Conservation (phyloP, 2,329 filamentous ascomycete genomes). For the Xylogone sp. region DNA sequence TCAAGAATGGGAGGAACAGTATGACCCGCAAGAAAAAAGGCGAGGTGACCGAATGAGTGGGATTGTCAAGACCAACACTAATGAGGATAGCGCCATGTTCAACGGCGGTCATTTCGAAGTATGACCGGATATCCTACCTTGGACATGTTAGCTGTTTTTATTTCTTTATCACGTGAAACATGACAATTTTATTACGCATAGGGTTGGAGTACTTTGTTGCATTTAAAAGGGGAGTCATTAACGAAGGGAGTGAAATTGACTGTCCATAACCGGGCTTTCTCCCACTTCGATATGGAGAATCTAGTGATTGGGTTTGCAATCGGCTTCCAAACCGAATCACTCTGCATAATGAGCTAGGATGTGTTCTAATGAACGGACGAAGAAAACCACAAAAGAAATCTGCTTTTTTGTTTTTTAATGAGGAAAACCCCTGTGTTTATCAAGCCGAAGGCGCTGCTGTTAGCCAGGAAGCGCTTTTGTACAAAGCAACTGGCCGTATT, state of each 20-base stretch:
- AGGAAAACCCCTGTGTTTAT: not conserved
- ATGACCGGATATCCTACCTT: constrained; percentile 31
- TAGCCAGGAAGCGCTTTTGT: not conserved
- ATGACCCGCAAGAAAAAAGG: constrained; percentile 42
- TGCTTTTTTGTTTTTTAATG: not conserved
- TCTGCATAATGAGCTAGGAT: not conserved
- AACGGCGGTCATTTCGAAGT: constrained; percentile 60
- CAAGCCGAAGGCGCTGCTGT: not conserved
- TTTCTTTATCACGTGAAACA: constrained; percentile 1
- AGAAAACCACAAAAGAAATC: not conserved
- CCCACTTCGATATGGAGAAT: not conserved
- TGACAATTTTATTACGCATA: constrained; percentile 14
- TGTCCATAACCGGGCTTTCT: not conserved
- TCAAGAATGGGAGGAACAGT: constrained; percentile 28
- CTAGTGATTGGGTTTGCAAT: not conserved
- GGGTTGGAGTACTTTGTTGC: constrained; percentile 21
- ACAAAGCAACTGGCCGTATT: not conserved
- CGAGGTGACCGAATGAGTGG: constrained; percentile 58
- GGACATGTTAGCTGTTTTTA: not conserved
- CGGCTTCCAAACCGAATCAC: not conserved
- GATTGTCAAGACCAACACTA: constrained; percentile 51
- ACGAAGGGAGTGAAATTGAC: constrained; percentile 3
- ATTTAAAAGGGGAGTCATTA: constrained; percentile 21
- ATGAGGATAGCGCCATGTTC: constrained; percentile 58
- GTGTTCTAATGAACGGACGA: not conserved